phyloP scores from a whole-genome alignment of 2,329 filamentous ascomycete species.

The Remersonia thermophila region DNA sequence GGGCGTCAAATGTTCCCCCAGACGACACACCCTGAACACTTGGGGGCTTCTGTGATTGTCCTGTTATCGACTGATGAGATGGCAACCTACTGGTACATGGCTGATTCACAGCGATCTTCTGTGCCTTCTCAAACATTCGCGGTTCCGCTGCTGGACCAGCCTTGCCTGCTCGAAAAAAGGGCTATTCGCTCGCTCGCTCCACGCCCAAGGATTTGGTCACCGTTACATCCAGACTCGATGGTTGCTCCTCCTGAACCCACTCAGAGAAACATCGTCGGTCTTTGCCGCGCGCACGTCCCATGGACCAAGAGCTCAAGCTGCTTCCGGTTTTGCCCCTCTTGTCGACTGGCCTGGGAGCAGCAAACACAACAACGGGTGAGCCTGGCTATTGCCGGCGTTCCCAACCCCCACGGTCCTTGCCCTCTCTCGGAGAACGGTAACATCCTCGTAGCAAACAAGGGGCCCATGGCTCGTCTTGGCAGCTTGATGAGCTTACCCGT shows the following conservation, averaged over 20 bases:
- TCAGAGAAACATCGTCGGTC: slow-evolving; percentile 9
- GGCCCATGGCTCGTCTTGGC: slow-evolving; percentile 10
- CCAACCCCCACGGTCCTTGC: slow-evolving; percentile 1
- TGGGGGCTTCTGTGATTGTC: slow-evolving; percentile 10
- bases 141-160: too few species aligned
- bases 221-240: slow-evolving; percentile 10
- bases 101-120: slow-evolving; percentile 6
- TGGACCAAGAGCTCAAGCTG: slow-evolving; percentile 5
- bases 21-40: too few species aligned
- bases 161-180: too few species aligned
- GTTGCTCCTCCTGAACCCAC: slow-evolving; percentile 5
- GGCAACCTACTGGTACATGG: too few species aligned
- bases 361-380: background rate
- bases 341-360: too few species aligned
- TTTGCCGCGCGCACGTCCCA: slow-evolving; percentile 8
- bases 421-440: slow-evolving; percentile 2
- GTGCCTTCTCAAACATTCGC: background rate
- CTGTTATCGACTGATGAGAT: slow-evolving; percentile 18
- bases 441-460: slow-evolving; percentile 6
- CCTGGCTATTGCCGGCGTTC: slow-evolving; percentile 5
- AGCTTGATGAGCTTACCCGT: slow-evolving; percentile 4
- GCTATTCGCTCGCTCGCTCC: too few species aligned
- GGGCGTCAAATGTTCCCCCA: background rate
- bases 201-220: too few species aligned
- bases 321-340: slow-evolving; percentile 4